phyloP scores from a whole-genome alignment of 331 rosid species.

The Rosa hybrid region DNA sequence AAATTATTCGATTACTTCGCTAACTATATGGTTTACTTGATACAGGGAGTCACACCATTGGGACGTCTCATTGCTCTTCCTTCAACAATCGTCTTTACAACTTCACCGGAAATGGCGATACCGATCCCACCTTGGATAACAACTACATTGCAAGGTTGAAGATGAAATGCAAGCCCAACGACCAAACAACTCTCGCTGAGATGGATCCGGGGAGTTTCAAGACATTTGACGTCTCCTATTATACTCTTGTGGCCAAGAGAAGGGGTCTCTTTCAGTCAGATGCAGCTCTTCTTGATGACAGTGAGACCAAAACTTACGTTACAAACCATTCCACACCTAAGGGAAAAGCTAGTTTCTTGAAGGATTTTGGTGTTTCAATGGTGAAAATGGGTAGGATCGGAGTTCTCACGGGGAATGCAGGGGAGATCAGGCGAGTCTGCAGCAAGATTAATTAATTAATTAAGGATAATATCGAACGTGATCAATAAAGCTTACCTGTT shows the following conservation, averaged over 20 bases:
- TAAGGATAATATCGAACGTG: not conserved
- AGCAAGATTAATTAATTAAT: constrained; percentile 22
- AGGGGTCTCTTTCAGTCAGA: constrained; percentile 47
- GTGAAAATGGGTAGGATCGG: constrained; percentile 42
- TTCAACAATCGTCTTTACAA: constrained; percentile 32
- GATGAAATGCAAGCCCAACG: constrained; percentile 31
- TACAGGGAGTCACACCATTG: constrained; percentile 37
- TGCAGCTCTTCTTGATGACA: constrained; percentile 39
- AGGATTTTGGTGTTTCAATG: constrained; percentile 43
- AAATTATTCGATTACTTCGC: not conserved
- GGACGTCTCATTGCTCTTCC: constrained; percentile 28
- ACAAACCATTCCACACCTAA: not conserved
- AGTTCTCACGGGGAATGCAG: constrained; percentile 38
- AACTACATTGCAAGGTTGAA: constrained; percentile 30
- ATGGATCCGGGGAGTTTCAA: constrained; percentile 50
- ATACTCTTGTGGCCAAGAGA: constrained; percentile 37
- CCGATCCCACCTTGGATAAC: constrained; percentile 35
- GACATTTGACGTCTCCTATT: constrained; percentile 33
- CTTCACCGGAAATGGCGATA: constrained; percentile 39
- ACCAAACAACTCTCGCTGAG: constrained; percentile 22
- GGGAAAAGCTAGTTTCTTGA: constrained; percentile 27
- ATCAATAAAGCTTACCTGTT: not conserved
- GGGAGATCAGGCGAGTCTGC: constrained; percentile 40
- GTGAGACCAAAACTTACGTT: constrained; percentile 34
- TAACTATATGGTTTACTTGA: not conserved